Evolutionary conservation across 1,284 basidiomycete species (phyloP).

Genomic region (Takashimella tepidaria): DNA sequence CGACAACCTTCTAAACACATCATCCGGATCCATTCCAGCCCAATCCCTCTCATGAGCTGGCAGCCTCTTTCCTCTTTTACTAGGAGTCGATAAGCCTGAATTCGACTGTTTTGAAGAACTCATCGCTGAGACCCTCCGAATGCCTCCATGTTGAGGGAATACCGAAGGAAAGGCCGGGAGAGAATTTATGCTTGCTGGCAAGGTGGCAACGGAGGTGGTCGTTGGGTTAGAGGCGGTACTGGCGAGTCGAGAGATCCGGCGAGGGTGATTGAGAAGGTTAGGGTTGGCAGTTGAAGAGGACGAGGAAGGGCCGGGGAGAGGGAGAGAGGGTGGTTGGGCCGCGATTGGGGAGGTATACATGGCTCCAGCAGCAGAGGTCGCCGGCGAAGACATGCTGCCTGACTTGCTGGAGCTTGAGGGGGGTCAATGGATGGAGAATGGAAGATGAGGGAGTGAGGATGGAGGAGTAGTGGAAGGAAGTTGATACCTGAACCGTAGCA

Average conservation of each 20-base stretch:
- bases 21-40: constrained; percentile 63
- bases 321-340: not conserved
- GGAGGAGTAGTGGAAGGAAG: too few species aligned
- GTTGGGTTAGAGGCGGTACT: not conserved
- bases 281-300: constrained; percentile 15
- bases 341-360: not conserved
- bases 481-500: too few species aligned
- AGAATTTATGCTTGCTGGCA: not conserved
- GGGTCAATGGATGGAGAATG: too few species aligned
- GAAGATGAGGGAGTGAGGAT: too few species aligned
- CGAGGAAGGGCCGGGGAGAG: constrained; percentile 46
- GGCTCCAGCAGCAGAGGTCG: too few species aligned
- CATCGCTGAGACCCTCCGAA: not conserved
- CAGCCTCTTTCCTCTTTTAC: not conserved
- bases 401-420: too few species aligned
- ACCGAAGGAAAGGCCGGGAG: too few species aligned
- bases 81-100: constrained; percentile 4
- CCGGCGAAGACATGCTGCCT: too few species aligned
- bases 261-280: constrained; percentile 3
- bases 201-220: not conserved
- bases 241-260: not conserved
- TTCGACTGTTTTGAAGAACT: not conserved
- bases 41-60: constrained; percentile 27
- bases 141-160: not conserved
- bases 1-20: constrained; percentile 67